Evolutionary conservation across 192 early-diverging fungal genomes (phyloP).

Genomic region (Backusella psychrophila): DNA sequence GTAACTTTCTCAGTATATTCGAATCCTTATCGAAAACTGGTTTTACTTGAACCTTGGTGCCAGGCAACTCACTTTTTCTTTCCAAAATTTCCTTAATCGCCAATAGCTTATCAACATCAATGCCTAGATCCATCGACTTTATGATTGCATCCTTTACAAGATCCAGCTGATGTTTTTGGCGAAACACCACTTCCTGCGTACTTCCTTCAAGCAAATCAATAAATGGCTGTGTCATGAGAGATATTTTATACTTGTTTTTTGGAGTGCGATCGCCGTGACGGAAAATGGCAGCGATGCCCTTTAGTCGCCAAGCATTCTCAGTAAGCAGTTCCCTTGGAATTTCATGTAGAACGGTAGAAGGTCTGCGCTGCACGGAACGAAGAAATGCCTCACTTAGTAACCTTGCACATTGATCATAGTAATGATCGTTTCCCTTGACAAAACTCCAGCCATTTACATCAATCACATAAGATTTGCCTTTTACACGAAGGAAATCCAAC

Average conservation of each 20-base stretch:
- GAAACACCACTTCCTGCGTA: constrained; percentile 78
- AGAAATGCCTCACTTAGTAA: constrained; percentile 80
- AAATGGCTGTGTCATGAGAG: constrained; percentile 70
- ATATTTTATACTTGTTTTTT: constrained; percentile 96
- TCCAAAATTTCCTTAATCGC: constrained; percentile 76
- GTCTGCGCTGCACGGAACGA: constrained; percentile 42
- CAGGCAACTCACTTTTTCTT: constrained; percentile 76
- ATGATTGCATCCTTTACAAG: constrained; percentile 63
- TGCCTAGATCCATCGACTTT: constrained; percentile 51
- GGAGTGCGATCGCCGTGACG: constrained; percentile 96
- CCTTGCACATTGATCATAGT: constrained; percentile 83
- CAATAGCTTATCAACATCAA: constrained; percentile 55
- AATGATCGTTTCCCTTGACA: constrained; percentile 93
- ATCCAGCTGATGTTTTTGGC: constrained; percentile 66
- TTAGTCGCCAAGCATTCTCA: constrained; percentile 88
- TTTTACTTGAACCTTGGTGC: constrained; percentile 93
- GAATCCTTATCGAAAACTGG: constrained; percentile 65
- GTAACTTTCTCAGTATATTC: constrained; percentile 63
- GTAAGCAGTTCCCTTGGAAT: constrained; percentile 50
- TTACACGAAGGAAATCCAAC: constrained; percentile 86
- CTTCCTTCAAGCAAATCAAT: constrained; percentile 64
- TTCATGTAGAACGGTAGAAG: constrained; percentile 1
- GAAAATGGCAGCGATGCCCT: constrained; percentile 90
- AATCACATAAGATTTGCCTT: constrained; percentile 86
- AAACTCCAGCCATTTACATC: constrained; percentile 99